A percentile compares a stretch with the other conserved stretches of the same genome.
Evolutionary conservation across 106 monocot genomes (phyloP).

Genomic region (Acanthochlamys bracteata): DNA sequence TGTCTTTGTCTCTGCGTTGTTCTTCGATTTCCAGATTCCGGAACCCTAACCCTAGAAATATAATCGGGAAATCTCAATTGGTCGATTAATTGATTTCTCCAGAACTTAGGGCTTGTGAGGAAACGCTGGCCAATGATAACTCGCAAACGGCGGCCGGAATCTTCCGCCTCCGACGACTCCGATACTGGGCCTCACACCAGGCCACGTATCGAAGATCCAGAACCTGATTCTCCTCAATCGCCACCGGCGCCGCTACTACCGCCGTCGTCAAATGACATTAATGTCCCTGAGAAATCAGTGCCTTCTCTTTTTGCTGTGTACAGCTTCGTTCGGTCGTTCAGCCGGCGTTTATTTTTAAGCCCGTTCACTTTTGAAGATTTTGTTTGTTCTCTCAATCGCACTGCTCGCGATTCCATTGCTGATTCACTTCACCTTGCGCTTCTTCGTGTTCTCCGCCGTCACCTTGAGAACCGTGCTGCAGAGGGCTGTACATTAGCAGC

Average conservation of each 20-base stretch:
- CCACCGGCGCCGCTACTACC: slow-evolving; percentile 29
- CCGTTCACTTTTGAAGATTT: slow-evolving; percentile 76
- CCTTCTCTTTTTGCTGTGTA: slow-evolving; percentile 68
- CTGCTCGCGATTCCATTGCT: slow-evolving; percentile 41
- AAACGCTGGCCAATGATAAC: neutral
- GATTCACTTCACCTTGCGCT: slow-evolving; percentile 69
- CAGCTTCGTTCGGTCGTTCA: slow-evolving; percentile 76
- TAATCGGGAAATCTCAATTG: neutral
- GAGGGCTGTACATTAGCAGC: slow-evolving; percentile 43
- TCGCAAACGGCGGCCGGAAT: neutral
- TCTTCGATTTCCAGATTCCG: no score
- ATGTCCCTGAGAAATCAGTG: slow-evolving; percentile 47
- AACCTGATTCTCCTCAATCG: neutral
- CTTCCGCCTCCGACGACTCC: neutral
- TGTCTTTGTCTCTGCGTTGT: no score
- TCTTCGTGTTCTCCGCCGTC: slow-evolving; percentile 58
- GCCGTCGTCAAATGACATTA: slow-evolving; percentile 55
- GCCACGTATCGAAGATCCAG: neutral
- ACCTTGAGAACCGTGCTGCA: slow-evolving; percentile 50
- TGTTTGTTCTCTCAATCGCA: slow-evolving; percentile 58
- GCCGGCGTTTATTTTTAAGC: slow-evolving; percentile 59
- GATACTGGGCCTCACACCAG: neutral
- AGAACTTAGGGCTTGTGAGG: neutral
- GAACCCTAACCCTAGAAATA: no score
- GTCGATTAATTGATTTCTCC: neutral